A percentile compares a stretch with the other conserved stretches of the same genome.
Evolutionary conservation across 1,284 basidiomycete genomes (phyloP).

Genomic region (Caloboletus firmus): DNA sequence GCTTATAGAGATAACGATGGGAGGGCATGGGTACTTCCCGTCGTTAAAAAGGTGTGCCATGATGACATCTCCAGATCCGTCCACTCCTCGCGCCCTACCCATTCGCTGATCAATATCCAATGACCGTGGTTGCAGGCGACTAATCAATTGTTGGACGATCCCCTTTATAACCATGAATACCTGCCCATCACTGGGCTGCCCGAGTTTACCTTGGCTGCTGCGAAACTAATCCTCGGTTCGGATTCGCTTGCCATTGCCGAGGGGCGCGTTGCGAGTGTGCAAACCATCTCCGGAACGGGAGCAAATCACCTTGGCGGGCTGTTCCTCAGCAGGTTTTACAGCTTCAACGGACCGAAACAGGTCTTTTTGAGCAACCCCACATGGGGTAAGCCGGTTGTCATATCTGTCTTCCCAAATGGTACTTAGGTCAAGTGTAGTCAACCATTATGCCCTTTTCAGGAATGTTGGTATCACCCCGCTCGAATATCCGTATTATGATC

Average conservation of each 20-base stretch:
- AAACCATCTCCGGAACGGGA: conserved; percentile 95
- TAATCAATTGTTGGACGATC: conserved; percentile 66
- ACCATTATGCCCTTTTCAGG: conserved; percentile 88
- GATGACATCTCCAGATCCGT: not conserved
- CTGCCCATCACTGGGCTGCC: conserved; percentile 88
- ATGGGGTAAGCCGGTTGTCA: conserved; percentile 62
- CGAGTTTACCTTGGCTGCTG: conserved; percentile 78
- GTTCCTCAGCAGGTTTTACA: conserved; percentile 87
- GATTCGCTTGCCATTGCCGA: conserved; percentile 75
- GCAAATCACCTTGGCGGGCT: conserved; percentile 91
- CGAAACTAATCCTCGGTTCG: conserved; percentile 77
- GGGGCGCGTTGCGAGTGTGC: conserved; percentile 71
- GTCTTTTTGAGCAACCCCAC: conserved; percentile 82
- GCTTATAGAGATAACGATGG: conserved; percentile 86
- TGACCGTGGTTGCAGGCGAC: conserved; percentile 60
- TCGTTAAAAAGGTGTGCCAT: conserved; percentile 74
- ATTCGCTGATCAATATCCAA: not conserved
- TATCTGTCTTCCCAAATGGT: not conserved
- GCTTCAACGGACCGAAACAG: conserved; percentile 63
- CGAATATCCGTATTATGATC: conserved; percentile 90
- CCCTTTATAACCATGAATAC: conserved; percentile 89
- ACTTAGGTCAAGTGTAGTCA: conserved; percentile 52
- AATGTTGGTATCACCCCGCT: conserved; percentile 80
- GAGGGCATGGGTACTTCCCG: conserved; percentile 91
- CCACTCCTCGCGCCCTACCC: not conserved